Evolutionary conservation across 75 land plant genomes (phyloP), one percentile per base, ranked within the genome.

Genomic region (Larix kaempferi): DNA sequence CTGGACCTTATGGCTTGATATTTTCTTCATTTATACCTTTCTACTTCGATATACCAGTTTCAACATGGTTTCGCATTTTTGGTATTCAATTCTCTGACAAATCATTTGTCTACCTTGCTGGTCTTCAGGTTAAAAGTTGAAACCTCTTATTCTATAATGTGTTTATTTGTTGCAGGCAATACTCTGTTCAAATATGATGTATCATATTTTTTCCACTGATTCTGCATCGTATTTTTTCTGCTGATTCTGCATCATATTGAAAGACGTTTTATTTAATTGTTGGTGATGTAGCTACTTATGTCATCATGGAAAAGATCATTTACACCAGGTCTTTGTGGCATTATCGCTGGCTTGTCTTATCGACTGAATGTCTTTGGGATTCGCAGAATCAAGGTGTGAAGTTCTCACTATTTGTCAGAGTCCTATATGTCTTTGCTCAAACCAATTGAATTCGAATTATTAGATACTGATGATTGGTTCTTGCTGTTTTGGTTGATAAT

Each of bases 21-120:
- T 97, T 97, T 84, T 82, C 98, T 44, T 97, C 92, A 15, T 97
- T 97, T 84, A 80, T 97, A 37, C 98, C 91, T 35, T 97, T 95
- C 66, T 93, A 72, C 79, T 90, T 97, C 76, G 95, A 97, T 73
- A 97, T 97, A 56, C 99, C 99, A 16, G 84, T 93, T 59, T 88
- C 98, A 69, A 89, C 95, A 49, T 71, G 91, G 66, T 88, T 93
- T 56, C 93, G 87, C 65, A 69, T 97, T 22, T 85, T 93, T 78
- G 89, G 99, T 19, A 19, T 84, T 23, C 84, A 64, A 39, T 91
- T 97, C 78, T 92, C 93, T 64, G 90, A 97, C 81, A 97, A 97
- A 79, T 86, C 95, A 26, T 92, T 95, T 74, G 86, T 95, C 65
- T 97, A 97, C 75, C 78, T 95, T 74, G 98, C 92, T 75, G 99